A percentile compares a stretch with the other conserved stretches of the same genome.
These are phyloP conservation scores for Falciphora oryzae DNA, from an alignment of 2,329 filamentous ascomycete genomes.

Conservation along the genomic window DNA sequence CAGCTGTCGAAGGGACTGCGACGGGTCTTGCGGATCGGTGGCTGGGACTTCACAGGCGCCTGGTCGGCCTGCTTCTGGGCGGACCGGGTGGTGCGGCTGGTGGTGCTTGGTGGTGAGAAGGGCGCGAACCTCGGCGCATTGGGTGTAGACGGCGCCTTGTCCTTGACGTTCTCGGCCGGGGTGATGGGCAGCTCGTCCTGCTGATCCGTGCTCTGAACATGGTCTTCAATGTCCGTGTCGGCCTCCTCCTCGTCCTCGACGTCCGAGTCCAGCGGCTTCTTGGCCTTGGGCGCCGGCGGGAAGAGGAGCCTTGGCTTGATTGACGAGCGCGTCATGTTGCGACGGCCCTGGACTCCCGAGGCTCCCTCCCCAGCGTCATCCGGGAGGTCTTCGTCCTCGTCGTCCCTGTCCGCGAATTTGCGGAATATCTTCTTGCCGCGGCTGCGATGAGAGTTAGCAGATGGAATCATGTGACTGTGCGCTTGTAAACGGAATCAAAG, in stretches of 20 bases:
- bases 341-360: constrained; percentile 1
- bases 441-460: constrained; percentile 38
- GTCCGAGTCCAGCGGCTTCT: constrained; percentile 30
- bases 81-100: constrained; percentile 53
- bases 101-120: constrained; percentile 53
- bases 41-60: constrained; percentile 33
- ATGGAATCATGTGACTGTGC: constrained; percentile 10
- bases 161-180: constrained; percentile 29
- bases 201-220: constrained; percentile 21
- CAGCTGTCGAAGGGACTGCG: constrained; percentile 62
- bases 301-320: constrained; percentile 71
- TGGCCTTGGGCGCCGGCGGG: constrained; percentile 40
- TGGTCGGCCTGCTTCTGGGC: constrained; percentile 42
- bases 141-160: constrained; percentile 40
- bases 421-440: constrained; percentile 76
- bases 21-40: constrained; percentile 23
- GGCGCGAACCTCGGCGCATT: constrained; percentile 50
- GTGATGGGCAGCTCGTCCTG: constrained; percentile 26
- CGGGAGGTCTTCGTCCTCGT: constrained; percentile 13
- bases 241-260: constrained; percentile 53
- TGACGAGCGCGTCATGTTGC: constrained; percentile 55
- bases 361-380: constrained; percentile 17
- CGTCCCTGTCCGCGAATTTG: constrained; percentile 46
- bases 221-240: constrained; percentile 52
- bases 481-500: constrained; percentile 21